Evolutionary conservation across 2,329 filamentous ascomycete genomes (phyloP).

Genomic region (Penicillium brasilianum): DNA sequence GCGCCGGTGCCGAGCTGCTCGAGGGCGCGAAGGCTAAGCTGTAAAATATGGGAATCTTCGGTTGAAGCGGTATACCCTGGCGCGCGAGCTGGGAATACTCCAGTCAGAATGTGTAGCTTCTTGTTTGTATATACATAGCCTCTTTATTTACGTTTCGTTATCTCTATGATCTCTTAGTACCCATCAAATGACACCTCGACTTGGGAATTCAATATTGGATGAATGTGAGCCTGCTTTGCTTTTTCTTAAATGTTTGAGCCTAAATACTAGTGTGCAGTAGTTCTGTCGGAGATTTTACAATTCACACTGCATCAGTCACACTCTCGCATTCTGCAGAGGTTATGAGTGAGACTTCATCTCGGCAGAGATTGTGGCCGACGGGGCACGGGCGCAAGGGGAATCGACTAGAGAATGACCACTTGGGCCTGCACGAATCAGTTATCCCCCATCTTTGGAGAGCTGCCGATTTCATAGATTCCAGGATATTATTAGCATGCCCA

Average conservation of each 20-base stretch:
- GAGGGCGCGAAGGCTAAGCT: constrained; percentile 57
- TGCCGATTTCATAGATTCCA: background rate
- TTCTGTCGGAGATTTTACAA: background rate
- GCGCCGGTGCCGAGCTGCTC: constrained; percentile 77
- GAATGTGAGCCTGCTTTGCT: background rate
- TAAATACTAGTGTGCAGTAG: background rate
- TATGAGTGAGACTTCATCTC: no score
- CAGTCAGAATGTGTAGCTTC: constrained; percentile 27
- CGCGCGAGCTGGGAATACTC: constrained; percentile 22
- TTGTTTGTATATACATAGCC: constrained; percentile 33
- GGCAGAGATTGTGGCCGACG: no score
- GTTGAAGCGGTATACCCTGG: constrained; percentile 28
- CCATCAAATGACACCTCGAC: constrained; percentile 1
- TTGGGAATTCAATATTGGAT: background rate
- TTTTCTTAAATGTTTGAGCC: background rate
- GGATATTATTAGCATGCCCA: constrained; percentile 2
- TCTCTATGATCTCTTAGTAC: background rate
- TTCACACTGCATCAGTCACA: background rate
- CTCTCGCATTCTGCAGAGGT: no score
- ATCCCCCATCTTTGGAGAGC: background rate
- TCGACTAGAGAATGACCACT: no score
- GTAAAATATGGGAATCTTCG: constrained; percentile 42
- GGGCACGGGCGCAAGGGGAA: no score
- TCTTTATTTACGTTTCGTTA: constrained; percentile 9
- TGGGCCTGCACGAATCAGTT: background rate